Evolutionary conservation across 306 rosid species (phyloP), one percentile per base, ranked within the genome.

Genomic region (Casuarina cunninghamiana): DNA sequence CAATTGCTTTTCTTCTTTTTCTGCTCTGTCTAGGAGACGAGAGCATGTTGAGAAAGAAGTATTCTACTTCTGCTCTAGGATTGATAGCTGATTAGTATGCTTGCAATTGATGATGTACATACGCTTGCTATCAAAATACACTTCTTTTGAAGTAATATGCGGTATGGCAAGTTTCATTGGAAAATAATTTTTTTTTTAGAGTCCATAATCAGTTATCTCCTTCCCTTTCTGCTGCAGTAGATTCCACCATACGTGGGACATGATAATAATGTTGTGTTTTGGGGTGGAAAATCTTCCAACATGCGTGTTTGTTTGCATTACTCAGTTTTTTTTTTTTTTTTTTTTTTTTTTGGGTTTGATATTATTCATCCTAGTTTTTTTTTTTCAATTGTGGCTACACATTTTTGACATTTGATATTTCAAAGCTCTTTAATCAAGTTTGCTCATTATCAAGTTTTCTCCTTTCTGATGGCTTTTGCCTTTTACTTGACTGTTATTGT

Each of bases 401-500:
- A 61, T 72, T 38, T 75, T 26, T 26, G 32, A 26, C 32, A 26
- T 26, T 45, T 79, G 60, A 69, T 19, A 26, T 66, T 67, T 79
- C 77, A 79, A 60, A 45, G 5, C 73, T 4, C 51, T 26, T 26
- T 26, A 26, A 26, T 26, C 32, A 26, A 26, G 32, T 26, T 26
- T 26, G 32, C 32, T 26, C 32, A 75, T 67, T 58, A 55, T 45
- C 50, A 21, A 10, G 62, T 79, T 81, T 71, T 16, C 32, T 26
- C 74, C 65, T 63, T 80, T 72, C 61, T 71, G 54, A 44, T 73
- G 80, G 86, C 57, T 70, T 17, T 19, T 53, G 45, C 38, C 39
- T 69, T 78, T 38, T 54, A 42, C 55, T 75, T 80, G 78, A 38
- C 68, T 69, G 76, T 74, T 80, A 54, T 75, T n/a, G 15, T 84